Evolutionary conservation across 163 green algal species (phyloP).

Genomic region (Scenedesmus sp.): DNA sequence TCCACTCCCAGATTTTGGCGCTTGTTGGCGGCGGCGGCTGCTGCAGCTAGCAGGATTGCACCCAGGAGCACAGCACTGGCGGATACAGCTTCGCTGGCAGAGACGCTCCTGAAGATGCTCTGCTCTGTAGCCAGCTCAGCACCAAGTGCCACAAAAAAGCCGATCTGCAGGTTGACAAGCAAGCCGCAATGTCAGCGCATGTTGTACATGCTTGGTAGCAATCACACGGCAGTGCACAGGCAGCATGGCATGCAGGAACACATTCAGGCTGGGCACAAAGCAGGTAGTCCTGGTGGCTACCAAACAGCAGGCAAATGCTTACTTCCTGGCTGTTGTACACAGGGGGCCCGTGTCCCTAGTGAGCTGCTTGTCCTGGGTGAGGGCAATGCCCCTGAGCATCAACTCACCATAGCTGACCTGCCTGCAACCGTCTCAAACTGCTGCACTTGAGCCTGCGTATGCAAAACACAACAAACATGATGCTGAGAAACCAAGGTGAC

Average conservation of each 20-base stretch:
- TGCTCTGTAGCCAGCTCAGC: slow-evolving; percentile 42
- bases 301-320: no score
- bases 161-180: slow-evolving; percentile 21
- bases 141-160: slow-evolving; percentile 33
- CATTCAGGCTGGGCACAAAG: not conserved
- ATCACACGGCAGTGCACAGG: no score
- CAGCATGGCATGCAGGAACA: not conserved
- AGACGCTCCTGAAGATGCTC: slow-evolving; percentile 9
- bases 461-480: not conserved
- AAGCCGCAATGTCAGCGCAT: not conserved
- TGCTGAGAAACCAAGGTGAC: not conserved
- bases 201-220: not conserved
- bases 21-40: slow-evolving; percentile 10
- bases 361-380: no score
- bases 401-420: slow-evolving; percentile 41
- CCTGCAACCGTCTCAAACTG: slow-evolving; percentile 41
- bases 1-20: slow-evolving; percentile 9
- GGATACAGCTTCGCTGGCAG: not conserved
- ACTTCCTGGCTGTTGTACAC: no score
- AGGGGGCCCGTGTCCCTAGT: no score
- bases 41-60: slow-evolving; percentile 17
- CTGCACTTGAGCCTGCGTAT: slow-evolving; percentile 27
- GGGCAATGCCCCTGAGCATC: not conserved
- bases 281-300: not conserved
- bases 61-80: not conserved